These are phyloP conservation scores for Solanum appendiculatum DNA, from an alignment of 257 asterid genomes.

Conservation along the genomic window DNA sequence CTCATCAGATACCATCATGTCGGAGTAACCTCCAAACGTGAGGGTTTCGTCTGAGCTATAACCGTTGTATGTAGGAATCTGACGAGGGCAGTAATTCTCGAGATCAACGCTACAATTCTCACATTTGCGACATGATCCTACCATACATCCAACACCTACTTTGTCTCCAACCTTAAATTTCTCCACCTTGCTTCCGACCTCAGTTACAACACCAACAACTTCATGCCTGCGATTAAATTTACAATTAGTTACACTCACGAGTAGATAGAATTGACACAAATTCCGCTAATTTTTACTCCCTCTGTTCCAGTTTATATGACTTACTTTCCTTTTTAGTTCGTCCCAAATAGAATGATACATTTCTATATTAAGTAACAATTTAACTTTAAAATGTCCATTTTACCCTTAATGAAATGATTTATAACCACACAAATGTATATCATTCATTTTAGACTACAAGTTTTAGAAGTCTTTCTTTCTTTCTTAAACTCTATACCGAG, in stretches of 20 bases:
- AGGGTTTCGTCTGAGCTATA: constrained; percentile 24
- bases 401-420: too few relatives aligned
- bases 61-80: constrained; percentile 19
- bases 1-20: constrained; percentile 41
- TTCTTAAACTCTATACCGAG: too few relatives aligned
- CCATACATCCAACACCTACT: constrained; percentile 57
- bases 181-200: constrained; percentile 42
- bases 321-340: too few relatives aligned
- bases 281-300: background rate
- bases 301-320: too few relatives aligned
- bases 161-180: constrained; percentile 49
- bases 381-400: too few relatives aligned
- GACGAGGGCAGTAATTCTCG: constrained; percentile 37
- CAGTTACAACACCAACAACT: constrained; percentile 53
- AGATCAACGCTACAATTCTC: constrained; percentile 33
- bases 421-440: too few relatives aligned
- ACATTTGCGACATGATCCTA: constrained; percentile 52
- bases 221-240: constrained; percentile 38
- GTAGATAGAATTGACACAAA: background rate
- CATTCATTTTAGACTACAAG: too few relatives aligned
- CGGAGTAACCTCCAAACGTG: constrained; percentile 55
- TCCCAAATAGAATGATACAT: too few relatives aligned
- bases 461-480: too few relatives aligned
- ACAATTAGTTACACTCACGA: background rate
- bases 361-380: too few relatives aligned